These are phyloP conservation scores for Sesbania bispinosa DNA, from an alignment of 306 rosid genomes.

Conservation along the genomic window DNA sequence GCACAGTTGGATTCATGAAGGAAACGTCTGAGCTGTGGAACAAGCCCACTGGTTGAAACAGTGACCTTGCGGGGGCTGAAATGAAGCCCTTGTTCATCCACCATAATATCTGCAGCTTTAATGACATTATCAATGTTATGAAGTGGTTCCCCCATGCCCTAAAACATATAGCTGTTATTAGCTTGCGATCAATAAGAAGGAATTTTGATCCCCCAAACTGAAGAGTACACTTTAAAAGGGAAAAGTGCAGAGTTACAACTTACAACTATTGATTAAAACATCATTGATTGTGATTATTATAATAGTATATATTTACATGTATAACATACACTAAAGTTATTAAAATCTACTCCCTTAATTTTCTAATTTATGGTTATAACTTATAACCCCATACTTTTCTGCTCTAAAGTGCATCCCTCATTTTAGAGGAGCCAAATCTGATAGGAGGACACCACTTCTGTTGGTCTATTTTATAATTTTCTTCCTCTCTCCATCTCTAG, in stretches of 20 bases:
- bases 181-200: slow-evolving; percentile 11
- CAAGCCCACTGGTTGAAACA: slow-evolving; percentile 93
- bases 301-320: neutral
- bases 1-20: slow-evolving; percentile 77
- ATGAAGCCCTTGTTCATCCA: slow-evolving; percentile 87
- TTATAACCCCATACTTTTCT: neutral
- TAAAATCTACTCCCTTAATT: neutral
- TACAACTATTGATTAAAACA: neutral
- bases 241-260: neutral
- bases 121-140: slow-evolving; percentile 93
- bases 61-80: slow-evolving; percentile 97
- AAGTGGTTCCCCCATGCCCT: slow-evolving; percentile 99
- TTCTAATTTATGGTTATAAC: neutral
- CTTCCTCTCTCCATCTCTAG: neutral
- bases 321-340: neutral
- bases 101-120: slow-evolving; percentile 86
- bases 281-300: neutral
- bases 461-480: neutral
- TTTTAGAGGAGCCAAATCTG: neutral
- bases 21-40: slow-evolving; percentile 84
- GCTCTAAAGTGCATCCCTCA: neutral
- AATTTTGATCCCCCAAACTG: neutral
- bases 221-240: neutral
- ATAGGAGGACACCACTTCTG: neutral
- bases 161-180: slow-evolving; percentile 21